Conservation (phyloP, 345 rosid genomes). For the Eucalyptus regnans region DNA sequence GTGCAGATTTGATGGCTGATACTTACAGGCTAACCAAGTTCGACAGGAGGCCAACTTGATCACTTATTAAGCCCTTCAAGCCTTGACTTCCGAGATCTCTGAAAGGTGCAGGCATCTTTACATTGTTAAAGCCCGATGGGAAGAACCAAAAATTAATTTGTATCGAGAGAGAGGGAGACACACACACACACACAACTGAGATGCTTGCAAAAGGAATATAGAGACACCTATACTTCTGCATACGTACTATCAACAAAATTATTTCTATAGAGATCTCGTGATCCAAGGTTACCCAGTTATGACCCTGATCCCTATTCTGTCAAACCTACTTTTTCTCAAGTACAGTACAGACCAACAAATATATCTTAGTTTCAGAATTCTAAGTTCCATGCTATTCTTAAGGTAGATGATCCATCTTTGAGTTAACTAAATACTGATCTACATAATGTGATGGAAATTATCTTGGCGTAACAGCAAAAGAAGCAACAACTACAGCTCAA, state of each 20-base stretch:
- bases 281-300: not conserved
- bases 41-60: conserved; percentile 64
- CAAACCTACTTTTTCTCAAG: not conserved
- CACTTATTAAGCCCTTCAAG: conserved; percentile 81
- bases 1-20: conserved; percentile 1
- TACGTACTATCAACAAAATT: not conserved
- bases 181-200: not conserved
- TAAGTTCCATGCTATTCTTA: not conserved
- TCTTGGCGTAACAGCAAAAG: not conserved
- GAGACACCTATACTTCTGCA: not conserved
- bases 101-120: conserved; percentile 1
- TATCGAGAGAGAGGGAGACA: not conserved
- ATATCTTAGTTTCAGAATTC: not conserved
- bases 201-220: not conserved
- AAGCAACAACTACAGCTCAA: not conserved
- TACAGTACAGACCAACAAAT: not conserved
- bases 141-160: not conserved
- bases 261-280: not conserved
- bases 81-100: conserved; percentile 98
- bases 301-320: not conserved
- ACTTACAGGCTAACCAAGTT: conserved; percentile 88
- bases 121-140: not conserved
- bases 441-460: not conserved
- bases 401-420: not conserved
- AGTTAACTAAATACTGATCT: not conserved